Percentiles rank a stretch among this genome's conserved stretches.
Conservation (phyloP, 2,329 filamentous ascomycete genomes). For the Taxawa tesnikishii region DNA sequence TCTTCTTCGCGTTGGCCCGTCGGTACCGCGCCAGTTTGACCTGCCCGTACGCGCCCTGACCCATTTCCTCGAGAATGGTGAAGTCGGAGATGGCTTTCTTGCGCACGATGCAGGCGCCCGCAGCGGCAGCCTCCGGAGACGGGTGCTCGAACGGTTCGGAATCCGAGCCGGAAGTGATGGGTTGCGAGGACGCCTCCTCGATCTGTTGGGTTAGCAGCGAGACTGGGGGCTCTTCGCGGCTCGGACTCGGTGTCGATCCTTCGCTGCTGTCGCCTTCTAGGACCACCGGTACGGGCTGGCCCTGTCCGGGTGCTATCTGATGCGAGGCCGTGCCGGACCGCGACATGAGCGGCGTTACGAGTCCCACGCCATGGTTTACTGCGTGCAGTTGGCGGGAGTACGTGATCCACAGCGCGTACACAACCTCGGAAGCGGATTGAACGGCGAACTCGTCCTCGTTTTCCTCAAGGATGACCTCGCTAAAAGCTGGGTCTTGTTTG, state of each 20-base stretch:
- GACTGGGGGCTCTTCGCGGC: constrained; percentile 23
- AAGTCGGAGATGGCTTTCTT: constrained; percentile 90
- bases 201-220: constrained; percentile 40
- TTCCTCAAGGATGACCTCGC: constrained; percentile 54
- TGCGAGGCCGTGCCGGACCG: constrained; percentile 59
- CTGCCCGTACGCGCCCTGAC: constrained; percentile 93
- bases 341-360: constrained; percentile 49
- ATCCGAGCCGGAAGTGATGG: constrained; percentile 9
- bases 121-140: constrained; percentile 20
- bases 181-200: constrained; percentile 11
- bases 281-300: constrained; percentile 19
- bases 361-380: constrained; percentile 47
- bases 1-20: constrained; percentile 57
- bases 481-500: constrained; percentile 46
- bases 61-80: constrained; percentile 92
- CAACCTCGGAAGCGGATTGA: constrained; percentile 58
- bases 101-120: constrained; percentile 17
- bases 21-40: constrained; percentile 90
- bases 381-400: constrained; percentile 90
- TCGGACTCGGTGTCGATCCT: background rate
- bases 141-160: constrained; percentile 25
- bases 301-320: constrained; percentile 68
- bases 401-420: constrained; percentile 94
- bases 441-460: constrained; percentile 35
- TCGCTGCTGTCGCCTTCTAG: background rate